Percentiles rank a stretch among this genome's conserved stretches.
phyloP scores from a whole-genome alignment of 2,329 filamentous ascomycete species.

The Meredithiella fracta region DNA sequence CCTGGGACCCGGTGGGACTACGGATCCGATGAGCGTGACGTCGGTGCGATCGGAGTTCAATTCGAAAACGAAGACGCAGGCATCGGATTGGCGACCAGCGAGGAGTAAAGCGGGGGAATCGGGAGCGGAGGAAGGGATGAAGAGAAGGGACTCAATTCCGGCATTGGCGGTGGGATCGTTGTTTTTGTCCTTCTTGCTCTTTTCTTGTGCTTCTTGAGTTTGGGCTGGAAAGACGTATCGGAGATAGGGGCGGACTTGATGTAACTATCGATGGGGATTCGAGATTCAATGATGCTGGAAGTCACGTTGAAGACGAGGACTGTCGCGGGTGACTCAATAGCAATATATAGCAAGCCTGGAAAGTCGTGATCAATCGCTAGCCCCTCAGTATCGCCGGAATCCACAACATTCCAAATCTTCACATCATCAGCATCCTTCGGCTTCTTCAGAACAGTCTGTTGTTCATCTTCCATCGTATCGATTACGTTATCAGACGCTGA shows the following conservation, averaged over 20 bases:
- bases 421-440: neutral
- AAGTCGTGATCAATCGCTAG: constrained; percentile 12
- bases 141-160: constrained; percentile 10
- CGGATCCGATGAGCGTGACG: constrained; percentile 9
- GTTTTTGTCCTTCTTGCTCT: constrained; percentile 1
- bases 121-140: neutral
- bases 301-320: constrained; percentile 12
- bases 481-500: neutral
- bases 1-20: constrained; percentile 10
- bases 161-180: neutral
- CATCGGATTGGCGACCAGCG: constrained; percentile 12
- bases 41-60: constrained; percentile 1
- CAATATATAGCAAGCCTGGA: constrained; percentile 12
- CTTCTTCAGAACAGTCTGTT: constrained; percentile 2
- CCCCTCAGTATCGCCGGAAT: constrained; percentile 7
- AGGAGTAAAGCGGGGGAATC: constrained; percentile 2
- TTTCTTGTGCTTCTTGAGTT: constrained; percentile 12
- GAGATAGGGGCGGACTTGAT: neutral
- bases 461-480: neutral
- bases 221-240: neutral
- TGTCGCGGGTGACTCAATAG: constrained; percentile 7
- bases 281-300: constrained; percentile 6
- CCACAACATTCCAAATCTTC: constrained; percentile 10
- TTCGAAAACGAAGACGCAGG: constrained; percentile 11
- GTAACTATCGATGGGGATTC: neutral